Percentiles rank a stretch among this genome's conserved stretches.
Conservation (phyloP, 768 basidiomycete genomes). For the Trametes maxima region DNA sequence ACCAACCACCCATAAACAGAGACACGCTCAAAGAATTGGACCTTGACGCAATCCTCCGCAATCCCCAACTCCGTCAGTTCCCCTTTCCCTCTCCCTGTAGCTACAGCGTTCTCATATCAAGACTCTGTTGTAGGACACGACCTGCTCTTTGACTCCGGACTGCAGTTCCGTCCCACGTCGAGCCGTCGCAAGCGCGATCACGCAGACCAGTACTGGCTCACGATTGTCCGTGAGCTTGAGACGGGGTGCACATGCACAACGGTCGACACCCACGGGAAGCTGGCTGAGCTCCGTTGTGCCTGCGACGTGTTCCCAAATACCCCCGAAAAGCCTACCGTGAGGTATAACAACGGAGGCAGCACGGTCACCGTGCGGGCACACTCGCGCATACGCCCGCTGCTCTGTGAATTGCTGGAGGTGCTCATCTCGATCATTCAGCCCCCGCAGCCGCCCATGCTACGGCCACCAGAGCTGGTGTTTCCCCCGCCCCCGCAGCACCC, state of each 20-base stretch:
- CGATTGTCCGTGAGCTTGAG: slow-evolving; percentile 76
- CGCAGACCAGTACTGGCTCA: slow-evolving; percentile 84
- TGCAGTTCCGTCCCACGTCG: slow-evolving; percentile 81
- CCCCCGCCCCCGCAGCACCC: slow-evolving; percentile 60
- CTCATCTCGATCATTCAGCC: slow-evolving; percentile 85
- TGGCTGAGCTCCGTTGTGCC: slow-evolving; percentile 39
- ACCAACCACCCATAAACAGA: slow-evolving; percentile 78
- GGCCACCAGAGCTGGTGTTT: slow-evolving; percentile 54
- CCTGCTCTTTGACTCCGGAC: slow-evolving; percentile 82
- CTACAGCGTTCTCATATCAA: slow-evolving; percentile 17
- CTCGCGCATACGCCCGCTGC: slow-evolving; percentile 68
- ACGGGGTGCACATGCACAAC: slow-evolving; percentile 84
- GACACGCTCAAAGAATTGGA: slow-evolving; percentile 86
- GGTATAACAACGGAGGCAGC: slow-evolving; percentile 38
- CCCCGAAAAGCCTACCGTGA: slow-evolving; percentile 46
- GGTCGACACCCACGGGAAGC: slow-evolving; percentile 60
- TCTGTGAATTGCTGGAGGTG: slow-evolving; percentile 78
- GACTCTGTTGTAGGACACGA: slow-evolving; percentile 66
- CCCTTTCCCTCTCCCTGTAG: slow-evolving; percentile 39
- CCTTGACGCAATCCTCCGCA: slow-evolving; percentile 80
- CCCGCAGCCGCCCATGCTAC: slow-evolving; percentile 21
- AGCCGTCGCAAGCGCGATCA: slow-evolving; percentile 71
- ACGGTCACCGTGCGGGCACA: slow-evolving; percentile 64
- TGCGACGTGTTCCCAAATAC: slow-evolving; percentile 41
- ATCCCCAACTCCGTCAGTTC: slow-evolving; percentile 81